These are phyloP conservation scores for Zoysia japonica DNA, from an alignment of 176 grass and related monocot genomes.

Conservation along the genomic window DNA sequence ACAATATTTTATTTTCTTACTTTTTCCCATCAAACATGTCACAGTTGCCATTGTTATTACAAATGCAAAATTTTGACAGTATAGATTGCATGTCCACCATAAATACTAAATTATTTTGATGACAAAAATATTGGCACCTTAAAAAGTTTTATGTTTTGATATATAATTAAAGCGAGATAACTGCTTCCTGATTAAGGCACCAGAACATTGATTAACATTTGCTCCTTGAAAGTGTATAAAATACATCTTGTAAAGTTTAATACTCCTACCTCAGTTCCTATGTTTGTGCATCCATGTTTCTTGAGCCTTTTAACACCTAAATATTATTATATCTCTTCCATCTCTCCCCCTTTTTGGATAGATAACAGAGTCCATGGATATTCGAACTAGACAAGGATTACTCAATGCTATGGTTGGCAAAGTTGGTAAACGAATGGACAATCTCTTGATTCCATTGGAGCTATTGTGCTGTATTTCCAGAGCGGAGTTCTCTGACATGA, in stretches of 20 bases:
- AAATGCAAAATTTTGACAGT: not conserved
- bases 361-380: conserved; percentile 97
- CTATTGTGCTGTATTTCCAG: conserved; percentile 90
- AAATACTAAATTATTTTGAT: conserved; percentile 19
- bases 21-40: not conserved
- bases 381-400: conserved; percentile 92
- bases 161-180: not conserved
- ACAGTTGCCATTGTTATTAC: not conserved
- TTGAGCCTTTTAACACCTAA: conserved; percentile 27
- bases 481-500: conserved; percentile 97
- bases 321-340: conserved; percentile 38
- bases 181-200: not conserved
- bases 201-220: not conserved
- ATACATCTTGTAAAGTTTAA: conserved; percentile 21
- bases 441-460: conserved; percentile 95
- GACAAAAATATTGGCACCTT: not conserved
- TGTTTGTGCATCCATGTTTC: conserved; percentile 11
- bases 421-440: conserved; percentile 97
- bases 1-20: not conserved
- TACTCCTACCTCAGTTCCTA: conserved; percentile 7
- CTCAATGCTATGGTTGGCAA: conserved; percentile 94
- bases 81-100: not conserved
- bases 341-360: conserved; percentile 37
- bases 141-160: not conserved
- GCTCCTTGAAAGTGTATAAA: conserved; percentile 12